phyloP scores from a whole-genome alignment of 257 asterid genomes.

The Thymus quinquecostatus region DNA sequence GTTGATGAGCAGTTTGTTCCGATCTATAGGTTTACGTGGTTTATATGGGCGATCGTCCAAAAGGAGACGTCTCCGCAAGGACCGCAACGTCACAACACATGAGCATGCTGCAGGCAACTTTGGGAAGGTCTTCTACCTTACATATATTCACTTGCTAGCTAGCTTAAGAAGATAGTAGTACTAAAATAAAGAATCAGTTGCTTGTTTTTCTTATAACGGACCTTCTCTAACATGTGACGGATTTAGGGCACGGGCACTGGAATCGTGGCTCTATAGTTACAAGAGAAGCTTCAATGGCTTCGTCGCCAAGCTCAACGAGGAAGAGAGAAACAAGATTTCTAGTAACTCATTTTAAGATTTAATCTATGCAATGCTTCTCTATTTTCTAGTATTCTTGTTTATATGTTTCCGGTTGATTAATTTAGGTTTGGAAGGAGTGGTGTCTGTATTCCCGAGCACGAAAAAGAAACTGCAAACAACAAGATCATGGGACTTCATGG shows the following conservation, averaged over 20 bases:
- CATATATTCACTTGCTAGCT: no score
- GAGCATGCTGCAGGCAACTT: slow-evolving; percentile 50
- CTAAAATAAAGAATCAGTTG: background rate
- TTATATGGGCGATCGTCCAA: slow-evolving; percentile 62
- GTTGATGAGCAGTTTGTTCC: no score
- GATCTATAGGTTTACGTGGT: slow-evolving; percentile 51
- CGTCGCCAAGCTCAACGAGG: slow-evolving; percentile 53
- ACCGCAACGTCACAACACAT: slow-evolving; percentile 43
- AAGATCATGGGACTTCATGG: slow-evolving; percentile 68
- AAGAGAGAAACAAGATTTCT: slow-evolving; percentile 49
- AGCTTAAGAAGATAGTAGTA: no score
- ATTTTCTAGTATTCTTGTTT: background rate
- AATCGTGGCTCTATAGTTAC: slow-evolving; percentile 50
- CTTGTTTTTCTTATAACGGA: no score
- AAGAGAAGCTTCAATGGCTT: slow-evolving; percentile 70
- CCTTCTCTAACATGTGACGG: background rate
- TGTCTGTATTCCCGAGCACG: slow-evolving; percentile 51
- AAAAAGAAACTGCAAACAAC: slow-evolving; percentile 58
- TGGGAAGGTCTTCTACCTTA: slow-evolving; percentile 42
- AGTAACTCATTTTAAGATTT: slow-evolving; percentile 24
- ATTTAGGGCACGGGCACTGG: slow-evolving; percentile 46
- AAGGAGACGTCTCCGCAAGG: slow-evolving; percentile 40
- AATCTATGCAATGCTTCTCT: background rate
- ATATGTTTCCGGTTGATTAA: background rate
- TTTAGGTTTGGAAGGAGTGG: slow-evolving; percentile 55